phyloP scores from a whole-genome alignment of 306 rosid species.

The Dalbergia oliveri region DNA sequence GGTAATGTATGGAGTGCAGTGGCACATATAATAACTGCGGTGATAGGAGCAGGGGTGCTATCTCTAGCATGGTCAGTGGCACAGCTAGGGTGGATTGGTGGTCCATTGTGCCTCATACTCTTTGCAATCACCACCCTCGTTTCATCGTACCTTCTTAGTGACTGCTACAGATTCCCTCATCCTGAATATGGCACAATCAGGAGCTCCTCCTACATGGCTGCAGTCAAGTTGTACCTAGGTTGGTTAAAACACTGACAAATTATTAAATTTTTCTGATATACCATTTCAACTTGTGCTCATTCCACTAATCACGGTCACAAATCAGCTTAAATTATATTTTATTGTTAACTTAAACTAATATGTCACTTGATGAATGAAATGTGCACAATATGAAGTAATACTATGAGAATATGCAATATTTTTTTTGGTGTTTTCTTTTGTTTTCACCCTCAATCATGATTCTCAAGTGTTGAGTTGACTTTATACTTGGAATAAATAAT shows the following conservation, averaged over 20 bases:
- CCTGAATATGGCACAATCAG: conserved; percentile 52
- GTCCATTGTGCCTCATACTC: conserved; percentile 54
- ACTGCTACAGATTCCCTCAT: conserved; percentile 65
- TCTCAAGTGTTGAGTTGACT: background rate
- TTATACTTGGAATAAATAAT: background rate
- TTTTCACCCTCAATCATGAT: background rate
- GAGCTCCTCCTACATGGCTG: conserved; percentile 52
- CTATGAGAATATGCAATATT: no score
- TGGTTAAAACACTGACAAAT: background rate
- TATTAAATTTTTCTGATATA: no score
- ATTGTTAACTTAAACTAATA: no score
- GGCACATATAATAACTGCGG: conserved; percentile 79
- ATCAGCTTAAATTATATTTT: no score
- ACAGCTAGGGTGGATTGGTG: conserved; percentile 83
- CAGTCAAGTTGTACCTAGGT: conserved; percentile 56
- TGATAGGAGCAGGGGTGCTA: conserved; percentile 86
- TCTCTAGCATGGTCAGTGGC: conserved; percentile 85
- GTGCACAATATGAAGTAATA: no score
- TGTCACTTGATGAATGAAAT: no score
- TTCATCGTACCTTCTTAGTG: conserved; percentile 59
- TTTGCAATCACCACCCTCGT: conserved; percentile 62
- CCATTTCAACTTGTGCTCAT: no score
- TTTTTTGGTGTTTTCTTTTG: background rate
- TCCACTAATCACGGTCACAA: no score
- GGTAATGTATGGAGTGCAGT: conserved; percentile 61